These are phyloP conservation scores for Mycena capillaripes DNA, from an alignment of 768 basidiomycete genomes.

Conservation along the genomic window DNA sequence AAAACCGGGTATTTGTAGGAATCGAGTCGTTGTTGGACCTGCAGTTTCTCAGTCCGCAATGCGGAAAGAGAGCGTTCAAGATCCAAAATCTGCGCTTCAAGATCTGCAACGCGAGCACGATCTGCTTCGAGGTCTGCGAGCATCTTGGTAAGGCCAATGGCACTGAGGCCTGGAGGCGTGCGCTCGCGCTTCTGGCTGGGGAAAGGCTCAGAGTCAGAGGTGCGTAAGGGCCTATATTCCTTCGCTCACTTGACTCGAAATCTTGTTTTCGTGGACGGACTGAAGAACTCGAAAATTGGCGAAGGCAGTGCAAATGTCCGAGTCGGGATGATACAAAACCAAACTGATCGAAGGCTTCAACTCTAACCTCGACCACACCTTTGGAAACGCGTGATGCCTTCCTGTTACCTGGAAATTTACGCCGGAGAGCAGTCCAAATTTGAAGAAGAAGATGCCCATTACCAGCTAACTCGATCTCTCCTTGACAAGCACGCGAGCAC, in stretches of 20 bases:
- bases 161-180: too few relatives aligned
- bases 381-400: too few relatives aligned
- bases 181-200: too few relatives aligned
- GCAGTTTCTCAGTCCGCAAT: neutral
- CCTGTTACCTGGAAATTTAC: slow-evolving; percentile 57
- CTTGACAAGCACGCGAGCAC: slow-evolving; percentile 54
- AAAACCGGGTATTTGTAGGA: neutral
- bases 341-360: too few relatives aligned
- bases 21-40: neutral
- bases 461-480: slow-evolving; percentile 48
- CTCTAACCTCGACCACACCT: too few relatives aligned
- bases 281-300: too few relatives aligned
- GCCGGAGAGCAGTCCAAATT: slow-evolving; percentile 53
- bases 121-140: neutral
- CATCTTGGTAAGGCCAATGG: neutral
- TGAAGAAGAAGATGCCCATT: slow-evolving; percentile 42
- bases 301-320: too few relatives aligned
- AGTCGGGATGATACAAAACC: too few relatives aligned
- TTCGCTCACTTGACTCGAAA: too few relatives aligned
- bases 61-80: neutral
- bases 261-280: too few relatives aligned
- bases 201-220: too few relatives aligned
- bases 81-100: neutral
- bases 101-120: neutral
- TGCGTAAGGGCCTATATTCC: too few relatives aligned